A percentile compares a stretch with the other conserved stretches of the same genome.
Conservation (phyloP, 1,284 basidiomycete species). For the Athelia psychrophila region DNA sequence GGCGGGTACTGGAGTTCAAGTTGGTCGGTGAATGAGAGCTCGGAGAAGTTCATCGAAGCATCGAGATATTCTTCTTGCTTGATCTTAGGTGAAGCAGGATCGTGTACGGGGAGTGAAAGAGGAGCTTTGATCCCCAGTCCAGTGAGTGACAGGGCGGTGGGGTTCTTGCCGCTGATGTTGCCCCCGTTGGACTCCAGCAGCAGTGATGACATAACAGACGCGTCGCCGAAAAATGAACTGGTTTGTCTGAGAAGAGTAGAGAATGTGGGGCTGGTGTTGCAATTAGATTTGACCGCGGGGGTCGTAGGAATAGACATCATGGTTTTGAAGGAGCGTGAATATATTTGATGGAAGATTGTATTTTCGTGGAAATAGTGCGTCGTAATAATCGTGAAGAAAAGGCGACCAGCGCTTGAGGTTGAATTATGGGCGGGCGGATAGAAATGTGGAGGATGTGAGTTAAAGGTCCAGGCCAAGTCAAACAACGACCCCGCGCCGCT, state of each 20-base stretch:
- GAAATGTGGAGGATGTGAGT: not conserved
- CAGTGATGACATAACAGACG: slow-evolving; percentile 1
- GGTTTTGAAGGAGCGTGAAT: not conserved
- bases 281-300: not conserved
- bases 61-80: no score
- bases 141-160: not conserved
- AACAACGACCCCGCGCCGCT: no score
- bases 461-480: not conserved
- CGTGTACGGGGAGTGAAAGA: no score
- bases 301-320: not conserved
- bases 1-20: no score
- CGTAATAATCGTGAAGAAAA: slow-evolving; percentile 3
- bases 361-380: not conserved
- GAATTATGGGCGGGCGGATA: not conserved
- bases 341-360: not conserved
- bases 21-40: no score
- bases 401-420: not conserved
- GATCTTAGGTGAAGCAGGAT: no score
- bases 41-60: no score
- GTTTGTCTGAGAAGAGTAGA: not conserved
- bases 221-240: not conserved
- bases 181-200: slow-evolving; percentile 1
- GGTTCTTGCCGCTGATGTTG: no score
- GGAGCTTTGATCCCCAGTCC: not conserved
- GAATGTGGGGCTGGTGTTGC: not conserved